Base-by-base conservation (phyloP, 1,284 basidiomycete genomes). In the Ceratobasidium theobromae region DNA sequence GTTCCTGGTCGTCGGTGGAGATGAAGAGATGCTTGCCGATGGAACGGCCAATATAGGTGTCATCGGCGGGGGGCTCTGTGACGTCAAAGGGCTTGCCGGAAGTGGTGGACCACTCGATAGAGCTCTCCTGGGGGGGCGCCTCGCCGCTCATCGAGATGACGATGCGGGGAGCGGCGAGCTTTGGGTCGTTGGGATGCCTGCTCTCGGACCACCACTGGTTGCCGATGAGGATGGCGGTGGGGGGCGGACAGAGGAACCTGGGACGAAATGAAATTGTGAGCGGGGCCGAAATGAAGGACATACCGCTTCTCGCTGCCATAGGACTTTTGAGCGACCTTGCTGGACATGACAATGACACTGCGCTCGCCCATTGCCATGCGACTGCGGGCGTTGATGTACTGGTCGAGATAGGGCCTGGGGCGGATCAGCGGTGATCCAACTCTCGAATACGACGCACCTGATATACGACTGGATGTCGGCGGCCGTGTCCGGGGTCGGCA, bases 251-350 rank as follows among this genome's bases (percentile, higher is more conserved):
- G 14, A 98, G 83, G 82, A 98, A 98, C 53, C 88, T 82, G 68
- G n/a, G 27, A 46, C n/a, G 14, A 32, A 65, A 51, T 54, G 65
- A 54, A 66, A 54, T 25, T 12, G 25, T n/a, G 57, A 35, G 28
- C 40, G 28, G 21, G 48, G 58, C 53, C 41, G 28, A 32, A 52
- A 49, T 38, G 33, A 28, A 33, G 45, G 38, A 70, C 80, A 64
- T 70, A 89, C 83, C 95, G 85, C 77, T 98, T 97, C 77, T 98
- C 95, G 11, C 89, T 94, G 41, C 94, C 95, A 74, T 98, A 98
- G 18, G 91, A 94, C 76, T 98, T 97, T 79, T 98, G 96, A 1
- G 93, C 96, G 41, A 98, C 94, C 74, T 91, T 94, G 75, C 91
- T 93, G 25, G 93, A 95, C 90, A 97, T 94, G 73, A 98, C 91